Conservation (phyloP, 257 asterid species). For the Gentiana dahurica region DNA sequence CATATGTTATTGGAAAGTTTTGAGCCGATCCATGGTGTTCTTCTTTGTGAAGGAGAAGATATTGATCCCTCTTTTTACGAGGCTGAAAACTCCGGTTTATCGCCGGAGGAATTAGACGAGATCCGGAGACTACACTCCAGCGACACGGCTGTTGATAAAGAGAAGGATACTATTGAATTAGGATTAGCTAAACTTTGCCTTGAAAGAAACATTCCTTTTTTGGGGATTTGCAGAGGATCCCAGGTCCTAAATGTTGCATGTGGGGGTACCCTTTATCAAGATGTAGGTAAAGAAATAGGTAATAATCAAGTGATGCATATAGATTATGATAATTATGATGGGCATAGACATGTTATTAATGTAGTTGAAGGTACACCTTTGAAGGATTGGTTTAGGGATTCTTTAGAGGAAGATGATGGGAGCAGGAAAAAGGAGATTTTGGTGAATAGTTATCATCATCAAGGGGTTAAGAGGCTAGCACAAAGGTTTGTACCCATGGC, state of each 20-base stretch:
- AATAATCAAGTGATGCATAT: conserved; percentile 36
- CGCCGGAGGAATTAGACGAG: conserved; percentile 56
- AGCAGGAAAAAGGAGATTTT: conserved; percentile 31
- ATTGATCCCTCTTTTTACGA: conserved; percentile 24
- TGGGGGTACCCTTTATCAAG: conserved; percentile 81
- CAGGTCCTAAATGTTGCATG: conserved; percentile 81
- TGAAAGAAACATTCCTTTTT: conserved; percentile 70
- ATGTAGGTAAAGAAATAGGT: conserved; percentile 43
- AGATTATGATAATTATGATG: conserved; percentile 69
- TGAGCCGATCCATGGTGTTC: conserved; percentile 33
- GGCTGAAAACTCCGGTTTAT: conserved; percentile 14
- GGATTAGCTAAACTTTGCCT: conserved; percentile 69
- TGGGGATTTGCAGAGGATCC: conserved; percentile 86
- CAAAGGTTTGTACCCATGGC: conserved; percentile 83
- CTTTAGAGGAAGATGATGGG: conserved; percentile 20
- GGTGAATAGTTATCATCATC: conserved; percentile 89
- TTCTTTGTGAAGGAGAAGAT: conserved; percentile 33
- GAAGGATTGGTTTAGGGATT: conserved; percentile 56
- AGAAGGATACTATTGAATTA: conserved; percentile 69
- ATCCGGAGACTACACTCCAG: conserved; percentile 47
- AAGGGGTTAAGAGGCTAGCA: conserved; percentile 73
- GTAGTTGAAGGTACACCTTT: conserved; percentile 55
- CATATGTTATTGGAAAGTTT: conserved; percentile 26
- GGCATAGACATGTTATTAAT: conserved; percentile 49
- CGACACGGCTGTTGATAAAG: conserved; percentile 68